Percentiles rank a stretch among this genome's conserved stretches.
These are phyloP conservation scores for Candolleomyces aberdarensis DNA, from an alignment of 768 basidiomycete genomes.

Conservation along the genomic window DNA sequence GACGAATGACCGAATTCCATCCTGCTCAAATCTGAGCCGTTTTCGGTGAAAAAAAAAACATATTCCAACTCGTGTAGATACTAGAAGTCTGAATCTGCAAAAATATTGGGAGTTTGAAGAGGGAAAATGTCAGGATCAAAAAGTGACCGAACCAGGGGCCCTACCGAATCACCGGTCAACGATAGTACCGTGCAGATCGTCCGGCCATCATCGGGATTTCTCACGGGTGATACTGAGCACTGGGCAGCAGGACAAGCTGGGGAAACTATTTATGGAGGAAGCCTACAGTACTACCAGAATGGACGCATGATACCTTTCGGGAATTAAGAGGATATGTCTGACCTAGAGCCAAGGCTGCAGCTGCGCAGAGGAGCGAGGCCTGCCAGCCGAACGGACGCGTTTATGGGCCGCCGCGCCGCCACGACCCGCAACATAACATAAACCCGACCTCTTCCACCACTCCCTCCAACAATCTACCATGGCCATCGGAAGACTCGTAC, in stretches of 20 bases:
- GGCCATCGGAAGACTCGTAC: slow-evolving; percentile 70
- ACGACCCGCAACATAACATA: background rate
- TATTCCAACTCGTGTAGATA: background rate
- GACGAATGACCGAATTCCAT: background rate
- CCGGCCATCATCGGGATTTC: too few relatives aligned
- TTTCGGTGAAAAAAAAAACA: background rate
- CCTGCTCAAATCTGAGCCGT: background rate
- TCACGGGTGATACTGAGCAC: too few relatives aligned
- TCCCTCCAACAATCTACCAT: slow-evolving; percentile 23
- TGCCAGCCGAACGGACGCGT: background rate
- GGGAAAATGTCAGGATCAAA: background rate
- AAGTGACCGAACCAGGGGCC: background rate
- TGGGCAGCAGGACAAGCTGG: too few relatives aligned
- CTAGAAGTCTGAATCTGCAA: background rate
- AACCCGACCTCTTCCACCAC: background rate
- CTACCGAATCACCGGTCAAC: background rate
- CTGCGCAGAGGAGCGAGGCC: too few relatives aligned
- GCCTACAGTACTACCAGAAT: too few relatives aligned
- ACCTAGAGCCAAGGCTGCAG: too few relatives aligned
- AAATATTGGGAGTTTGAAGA: background rate
- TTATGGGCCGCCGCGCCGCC: background rate
- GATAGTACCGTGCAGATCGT: too few relatives aligned
- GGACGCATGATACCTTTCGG: too few relatives aligned
- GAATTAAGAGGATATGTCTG: too few relatives aligned
- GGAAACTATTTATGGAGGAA: too few relatives aligned